Evolutionary conservation across 768 basidiomycete genomes (phyloP).

Genomic region (Aureoboletus auriporus): DNA sequence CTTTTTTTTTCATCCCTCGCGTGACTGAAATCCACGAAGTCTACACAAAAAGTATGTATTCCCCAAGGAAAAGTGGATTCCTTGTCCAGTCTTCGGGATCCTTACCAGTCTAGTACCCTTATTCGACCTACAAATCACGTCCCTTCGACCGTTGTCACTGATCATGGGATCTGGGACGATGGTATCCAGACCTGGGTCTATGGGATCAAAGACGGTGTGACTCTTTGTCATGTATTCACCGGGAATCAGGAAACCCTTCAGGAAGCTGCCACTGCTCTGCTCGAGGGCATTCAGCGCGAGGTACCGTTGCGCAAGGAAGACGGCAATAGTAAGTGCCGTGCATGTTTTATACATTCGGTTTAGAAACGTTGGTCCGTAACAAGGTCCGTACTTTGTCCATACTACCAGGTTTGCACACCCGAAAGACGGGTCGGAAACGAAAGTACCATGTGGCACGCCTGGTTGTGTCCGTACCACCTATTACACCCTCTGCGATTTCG

Average conservation of each 20-base stretch:
- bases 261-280: slow-evolving; percentile 32
- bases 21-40: slow-evolving; percentile 15
- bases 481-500: slow-evolving; percentile 28
- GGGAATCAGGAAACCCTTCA: slow-evolving; percentile 43
- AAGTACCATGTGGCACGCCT: slow-evolving; percentile 25
- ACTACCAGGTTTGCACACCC: slow-evolving; percentile 11
- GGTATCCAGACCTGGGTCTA: slow-evolving; percentile 28
- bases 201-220: slow-evolving; percentile 18
- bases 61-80: slow-evolving; percentile 17
- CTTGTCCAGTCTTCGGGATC: slow-evolving; percentile 21
- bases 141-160: slow-evolving; percentile 15
- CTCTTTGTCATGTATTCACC: slow-evolving; percentile 45
- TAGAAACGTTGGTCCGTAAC: neutral
- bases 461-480: slow-evolving; percentile 18
- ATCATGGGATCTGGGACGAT: slow-evolving; percentile 24
- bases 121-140: slow-evolving; percentile 12
- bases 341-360: neutral
- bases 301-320: slow-evolving; percentile 19
- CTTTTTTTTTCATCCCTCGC: neutral
- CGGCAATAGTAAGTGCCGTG: slow-evolving; percentile 15
- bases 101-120: slow-evolving; percentile 10
- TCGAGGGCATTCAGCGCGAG: slow-evolving; percentile 38
- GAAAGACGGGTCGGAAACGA: slow-evolving; percentile 8
- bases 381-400: slow-evolving; percentile 29
- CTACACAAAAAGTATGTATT: neutral